phyloP scores from a whole-genome alignment of 306 rosid genomes.

The Prunus mira region DNA sequence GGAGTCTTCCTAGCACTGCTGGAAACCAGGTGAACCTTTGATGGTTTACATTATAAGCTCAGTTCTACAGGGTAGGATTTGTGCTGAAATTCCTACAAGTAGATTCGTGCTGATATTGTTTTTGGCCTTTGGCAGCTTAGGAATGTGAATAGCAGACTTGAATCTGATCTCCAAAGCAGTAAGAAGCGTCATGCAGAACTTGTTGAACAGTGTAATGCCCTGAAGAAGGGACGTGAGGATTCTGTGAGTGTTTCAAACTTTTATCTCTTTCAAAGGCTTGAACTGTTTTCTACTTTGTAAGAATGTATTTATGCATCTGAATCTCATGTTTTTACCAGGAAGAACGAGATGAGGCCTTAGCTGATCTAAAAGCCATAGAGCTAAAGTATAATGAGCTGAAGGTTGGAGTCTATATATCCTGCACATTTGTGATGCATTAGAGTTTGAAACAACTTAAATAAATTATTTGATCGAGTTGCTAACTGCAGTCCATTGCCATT shows the following conservation, averaged over 20 bases:
- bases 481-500: constrained; percentile 22
- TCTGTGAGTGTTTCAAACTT: constrained; percentile 56
- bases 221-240: constrained; percentile 88
- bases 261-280: constrained; percentile 14
- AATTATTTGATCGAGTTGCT: constrained; percentile 6
- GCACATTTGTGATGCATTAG: constrained; percentile 6
- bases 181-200: constrained; percentile 61
- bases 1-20: constrained; percentile 98
- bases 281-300: constrained; percentile 2
- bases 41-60: not conserved
- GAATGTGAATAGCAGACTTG: constrained; percentile 69
- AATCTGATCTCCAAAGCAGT: constrained; percentile 65
- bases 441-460: not conserved
- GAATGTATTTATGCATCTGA: constrained; percentile 19
- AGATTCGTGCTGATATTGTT: not conserved
- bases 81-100: not conserved
- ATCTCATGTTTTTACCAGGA: constrained; percentile 40
- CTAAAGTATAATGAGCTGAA: constrained; percentile 61
- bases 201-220: constrained; percentile 53
- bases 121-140: constrained; percentile 55
- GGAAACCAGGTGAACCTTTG: constrained; percentile 78
- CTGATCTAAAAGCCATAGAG: constrained; percentile 70
- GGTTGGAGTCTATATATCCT: constrained; percentile 39
- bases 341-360: constrained; percentile 75
- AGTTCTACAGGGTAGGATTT: not conserved